These are phyloP conservation scores for Panaeolus papilionaceus DNA, from an alignment of 768 basidiomycete species.

Conservation along the genomic window DNA sequence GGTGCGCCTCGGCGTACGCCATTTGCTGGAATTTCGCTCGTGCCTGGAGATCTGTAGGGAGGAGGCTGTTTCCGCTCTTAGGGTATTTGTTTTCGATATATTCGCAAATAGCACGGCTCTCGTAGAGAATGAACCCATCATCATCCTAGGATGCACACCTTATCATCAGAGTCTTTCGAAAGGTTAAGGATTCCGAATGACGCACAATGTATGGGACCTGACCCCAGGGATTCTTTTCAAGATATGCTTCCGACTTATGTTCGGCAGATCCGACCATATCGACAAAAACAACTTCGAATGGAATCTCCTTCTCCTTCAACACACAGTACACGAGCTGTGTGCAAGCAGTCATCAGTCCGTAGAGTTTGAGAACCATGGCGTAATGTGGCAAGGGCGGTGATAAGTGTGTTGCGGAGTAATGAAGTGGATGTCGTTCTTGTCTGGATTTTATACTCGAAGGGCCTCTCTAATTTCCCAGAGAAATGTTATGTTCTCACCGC, in stretches of 20 bases:
- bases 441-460: slow-evolving; percentile 1
- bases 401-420: background rate
- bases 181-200: background rate
- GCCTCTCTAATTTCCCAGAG: background rate
- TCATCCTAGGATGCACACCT: slow-evolving; percentile 44
- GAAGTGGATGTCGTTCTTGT: background rate
- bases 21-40: slow-evolving; percentile 52
- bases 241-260: slow-evolving; percentile 52
- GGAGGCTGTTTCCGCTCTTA: slow-evolving; percentile 51
- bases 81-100: slow-evolving; percentile 65
- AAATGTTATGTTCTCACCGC: background rate
- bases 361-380: slow-evolving; percentile 50
- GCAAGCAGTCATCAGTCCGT: slow-evolving; percentile 51
- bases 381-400: background rate
- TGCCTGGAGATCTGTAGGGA: slow-evolving; percentile 53
- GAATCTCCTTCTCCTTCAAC: slow-evolving; percentile 60
- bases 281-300: slow-evolving; percentile 56
- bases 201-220: slow-evolving; percentile 62
- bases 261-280: slow-evolving; percentile 45
- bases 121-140: slow-evolving; percentile 66
- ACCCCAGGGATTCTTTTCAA: slow-evolving; percentile 66
- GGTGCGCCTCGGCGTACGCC: slow-evolving; percentile 53
- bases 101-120: slow-evolving; percentile 64
- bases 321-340: slow-evolving; percentile 57
- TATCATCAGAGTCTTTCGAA: background rate